Evolutionary conservation across 2,329 filamentous ascomycete species (phyloP).

Genomic region (Fusarium chaquense): DNA sequence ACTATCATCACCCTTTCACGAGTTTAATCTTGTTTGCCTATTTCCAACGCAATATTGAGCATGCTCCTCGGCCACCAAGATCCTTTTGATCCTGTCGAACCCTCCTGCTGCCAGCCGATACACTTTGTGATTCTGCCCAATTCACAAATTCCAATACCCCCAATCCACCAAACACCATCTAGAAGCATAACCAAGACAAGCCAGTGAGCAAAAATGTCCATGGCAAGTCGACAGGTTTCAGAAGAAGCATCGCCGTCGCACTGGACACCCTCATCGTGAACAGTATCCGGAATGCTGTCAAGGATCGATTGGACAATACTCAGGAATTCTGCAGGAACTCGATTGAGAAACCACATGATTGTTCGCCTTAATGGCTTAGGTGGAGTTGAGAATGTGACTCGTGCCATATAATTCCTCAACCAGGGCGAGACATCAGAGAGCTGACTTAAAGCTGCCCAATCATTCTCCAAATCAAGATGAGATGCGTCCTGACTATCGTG

Average conservation of each 20-base stretch:
- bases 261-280: background rate
- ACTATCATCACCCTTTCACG: fast-evolving
- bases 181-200: conserved; percentile 54
- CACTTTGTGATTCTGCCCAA: conserved; percentile 45
- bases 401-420: conserved; percentile 36
- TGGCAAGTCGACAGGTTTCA: conserved; percentile 44
- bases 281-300: conserved; percentile 22
- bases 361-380: conserved; percentile 52
- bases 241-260: background rate
- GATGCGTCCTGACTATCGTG: background rate
- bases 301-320: conserved; percentile 52
- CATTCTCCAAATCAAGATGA: background rate
- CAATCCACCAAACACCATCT: conserved; percentile 58
- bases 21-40: background rate
- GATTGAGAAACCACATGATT: conserved; percentile 58
- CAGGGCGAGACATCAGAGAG: conserved; percentile 33
- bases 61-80: conserved; percentile 56
- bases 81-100: conserved; percentile 5
- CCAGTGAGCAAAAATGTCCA: conserved; percentile 57
- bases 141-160: conserved; percentile 53
- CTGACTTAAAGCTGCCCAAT: background rate
- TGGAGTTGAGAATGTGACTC: conserved; percentile 43
- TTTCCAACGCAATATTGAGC: conserved; percentile 37
- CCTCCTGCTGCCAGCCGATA: conserved; percentile 4
- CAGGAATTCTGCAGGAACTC: conserved; percentile 51